Conservation (phyloP, 1,284 basidiomycete species). For the Thelephora terrestris region DNA sequence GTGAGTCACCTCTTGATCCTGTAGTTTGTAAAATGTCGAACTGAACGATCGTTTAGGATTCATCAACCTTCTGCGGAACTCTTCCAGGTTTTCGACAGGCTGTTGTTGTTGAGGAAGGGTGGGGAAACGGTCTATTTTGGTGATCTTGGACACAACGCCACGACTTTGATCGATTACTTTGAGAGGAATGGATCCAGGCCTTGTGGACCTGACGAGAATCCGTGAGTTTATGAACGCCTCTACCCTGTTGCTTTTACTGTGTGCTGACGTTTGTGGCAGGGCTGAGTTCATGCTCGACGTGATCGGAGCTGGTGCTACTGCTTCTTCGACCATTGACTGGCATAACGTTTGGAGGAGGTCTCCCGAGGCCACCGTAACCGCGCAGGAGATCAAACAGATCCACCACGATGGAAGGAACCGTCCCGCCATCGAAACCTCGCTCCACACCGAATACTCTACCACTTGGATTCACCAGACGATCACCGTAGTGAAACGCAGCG, state of each 20-base stretch:
- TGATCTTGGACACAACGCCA: constrained; percentile 52
- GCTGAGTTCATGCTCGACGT: constrained; percentile 64
- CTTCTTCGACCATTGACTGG: constrained; percentile 25
- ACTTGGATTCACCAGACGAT: constrained; percentile 34
- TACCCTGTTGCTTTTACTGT: constrained; percentile 10
- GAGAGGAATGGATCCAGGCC: constrained; percentile 43
- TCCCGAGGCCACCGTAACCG: constrained; percentile 14
- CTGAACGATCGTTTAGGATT: constrained; percentile 15
- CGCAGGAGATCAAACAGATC: constrained; percentile 22
- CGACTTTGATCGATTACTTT: constrained; percentile 59
- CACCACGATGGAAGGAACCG: constrained; percentile 23
- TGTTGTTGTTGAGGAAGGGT: constrained; percentile 53
- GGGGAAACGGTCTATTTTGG: constrained; percentile 75
- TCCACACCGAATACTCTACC: constrained; percentile 39
- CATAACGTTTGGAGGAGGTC: constrained; percentile 23
- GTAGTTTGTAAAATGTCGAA: background rate
- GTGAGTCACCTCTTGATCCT: constrained; percentile 12
- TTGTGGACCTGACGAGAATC: constrained; percentile 32
- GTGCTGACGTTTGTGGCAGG: constrained; percentile 20
- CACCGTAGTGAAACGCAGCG: constrained; percentile 39
- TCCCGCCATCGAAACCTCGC: constrained; percentile 19
- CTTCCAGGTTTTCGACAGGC: constrained; percentile 61
- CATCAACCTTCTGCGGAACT: constrained; percentile 68
- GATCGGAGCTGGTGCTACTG: constrained; percentile 50
- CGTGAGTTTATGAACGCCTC: constrained; percentile 24